Evolutionary conservation across 2,329 filamentous ascomycete species (phyloP), one percentile per base, ranked within the genome.

Genomic region (Fusarium cicatricum): DNA sequence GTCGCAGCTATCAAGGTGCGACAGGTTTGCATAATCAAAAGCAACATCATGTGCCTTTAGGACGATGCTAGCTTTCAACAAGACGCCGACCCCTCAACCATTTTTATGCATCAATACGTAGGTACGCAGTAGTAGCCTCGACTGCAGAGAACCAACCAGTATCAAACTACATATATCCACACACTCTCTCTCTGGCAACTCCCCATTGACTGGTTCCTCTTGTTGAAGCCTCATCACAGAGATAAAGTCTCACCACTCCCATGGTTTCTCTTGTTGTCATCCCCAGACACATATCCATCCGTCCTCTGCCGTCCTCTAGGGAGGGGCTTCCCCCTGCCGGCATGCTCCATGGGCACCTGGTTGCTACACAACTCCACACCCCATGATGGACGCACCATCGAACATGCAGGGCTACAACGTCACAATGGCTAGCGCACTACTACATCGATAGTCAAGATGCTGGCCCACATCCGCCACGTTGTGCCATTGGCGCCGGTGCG

Each of bases 241-340:
- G 36, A 19, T 52, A 49, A 21, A 42, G 56, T 66, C 59, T 62
- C 60, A 64, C 60, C 38, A 64, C 32, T 32, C 19, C 36, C 46
- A 31, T 46, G 44, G 32, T 32, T 32, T 43, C 44, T 38, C 39
- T 47, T 38, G 44, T 41, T 52, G 40, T 43, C 36, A 48, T 56
- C 19, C 53, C 39, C 40, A 40, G 29, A 47, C n/a, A 49, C 47
- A 55, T 42, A 15, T 29, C 36, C 21, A 50, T 33, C 38, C 41
- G 49, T 47, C 40, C 34, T 60, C 23, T 41, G 31, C 38, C 41
- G 49, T 47, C 40, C 34, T 60, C 23, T 41, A 31, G 46, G 41
- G 38, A n/a, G n/a, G 41, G 48, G 46, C 38, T 44, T 41, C 32
- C 55, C 57, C 54, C 43, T 50, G 41, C 42, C 48, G 32, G 26